phyloP scores from a whole-genome alignment of 2,329 filamentous ascomycete genomes.

The Parastagonospora nodorum region DNA sequence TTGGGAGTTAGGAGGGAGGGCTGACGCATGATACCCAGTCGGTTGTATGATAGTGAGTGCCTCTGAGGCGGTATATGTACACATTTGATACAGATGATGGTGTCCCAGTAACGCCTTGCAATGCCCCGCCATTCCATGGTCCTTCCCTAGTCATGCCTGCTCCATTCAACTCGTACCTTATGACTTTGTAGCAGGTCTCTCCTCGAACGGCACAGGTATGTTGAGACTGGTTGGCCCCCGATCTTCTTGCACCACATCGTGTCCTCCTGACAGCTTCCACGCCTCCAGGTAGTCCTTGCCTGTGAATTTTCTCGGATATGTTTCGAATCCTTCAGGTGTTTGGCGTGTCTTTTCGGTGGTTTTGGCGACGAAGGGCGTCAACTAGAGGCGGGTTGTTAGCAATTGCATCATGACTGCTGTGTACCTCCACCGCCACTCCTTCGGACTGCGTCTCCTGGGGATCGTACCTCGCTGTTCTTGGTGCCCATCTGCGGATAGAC shows the following conservation, averaged over 20 bases:
- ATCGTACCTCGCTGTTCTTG: constrained; percentile 49
- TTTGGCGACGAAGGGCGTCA: constrained; percentile 77
- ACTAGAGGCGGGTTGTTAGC: constrained; percentile 52
- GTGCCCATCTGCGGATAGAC: constrained; percentile 73
- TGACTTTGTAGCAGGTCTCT: constrained; percentile 20
- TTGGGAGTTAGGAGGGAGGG: constrained; percentile 73
- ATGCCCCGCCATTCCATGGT: background rate
- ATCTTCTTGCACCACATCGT: constrained; percentile 26
- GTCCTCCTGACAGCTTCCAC: constrained; percentile 42
- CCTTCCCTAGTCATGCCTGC: background rate
- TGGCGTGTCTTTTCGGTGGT: constrained; percentile 55
- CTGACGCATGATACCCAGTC: constrained; percentile 27
- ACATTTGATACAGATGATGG: constrained; percentile 6
- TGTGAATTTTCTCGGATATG: constrained; percentile 33
- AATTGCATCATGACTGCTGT: background rate
- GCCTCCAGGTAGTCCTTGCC: constrained; percentile 40
- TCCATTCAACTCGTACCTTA: constrained; percentile 1
- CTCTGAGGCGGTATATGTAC: constrained; percentile 2
- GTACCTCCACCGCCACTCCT: background rate
- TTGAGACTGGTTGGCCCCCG: constrained; percentile 10
- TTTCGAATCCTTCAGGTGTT: constrained; percentile 14
- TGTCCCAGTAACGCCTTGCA: constrained; percentile 4
- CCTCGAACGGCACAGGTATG: constrained; percentile 34
- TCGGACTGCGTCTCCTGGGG: too few relatives aligned
- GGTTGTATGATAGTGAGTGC: constrained; percentile 18